Percentiles rank a stretch among this genome's conserved stretches.
Conservation (phyloP, 225 moss, liverwort and hornwort genomes). For the Pseudisothecium myosuroides region DNA sequence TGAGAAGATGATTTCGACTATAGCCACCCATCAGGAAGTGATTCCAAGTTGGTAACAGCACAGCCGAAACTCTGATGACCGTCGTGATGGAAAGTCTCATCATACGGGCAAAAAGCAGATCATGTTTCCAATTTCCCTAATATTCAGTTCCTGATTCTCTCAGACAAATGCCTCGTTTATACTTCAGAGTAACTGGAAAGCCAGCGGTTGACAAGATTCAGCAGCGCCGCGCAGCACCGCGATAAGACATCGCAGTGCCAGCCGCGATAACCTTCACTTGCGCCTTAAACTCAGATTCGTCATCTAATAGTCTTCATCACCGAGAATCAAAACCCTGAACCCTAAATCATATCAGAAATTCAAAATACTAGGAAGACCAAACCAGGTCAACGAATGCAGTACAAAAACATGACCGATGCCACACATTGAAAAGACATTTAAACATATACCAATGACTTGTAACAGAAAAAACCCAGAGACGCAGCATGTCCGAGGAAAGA, state of each 20-base stretch:
- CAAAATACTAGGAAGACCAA: too few species aligned
- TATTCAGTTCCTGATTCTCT: neutral
- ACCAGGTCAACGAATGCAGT: neutral
- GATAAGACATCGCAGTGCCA: conserved; percentile 18
- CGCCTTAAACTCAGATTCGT: conserved; percentile 50
- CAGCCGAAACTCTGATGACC: conserved; percentile 43
- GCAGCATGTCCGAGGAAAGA: neutral
- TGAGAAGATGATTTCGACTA: fast-evolving
- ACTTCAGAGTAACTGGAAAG: conserved; percentile 48
- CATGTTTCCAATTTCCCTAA: neutral
- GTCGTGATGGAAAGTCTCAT: conserved; percentile 51
- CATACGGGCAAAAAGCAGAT: neutral
- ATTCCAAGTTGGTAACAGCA: conserved; percentile 34
- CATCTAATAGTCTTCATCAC: conserved; percentile 51
- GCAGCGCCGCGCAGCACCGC: neutral
- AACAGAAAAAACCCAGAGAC: neutral
- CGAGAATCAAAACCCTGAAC: conserved; percentile 5
- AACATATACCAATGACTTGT: too few species aligned
- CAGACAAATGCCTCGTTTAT: conserved; percentile 67
- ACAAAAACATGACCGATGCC: neutral
- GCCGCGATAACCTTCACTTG: neutral
- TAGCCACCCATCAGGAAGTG: conserved; percentile 21
- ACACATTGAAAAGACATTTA: too few species aligned
- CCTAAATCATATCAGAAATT: neutral
- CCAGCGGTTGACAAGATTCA: conserved; percentile 25